Evolutionary conservation across 75 land plant genomes (phyloP), one percentile per base, ranked within the genome.

Genomic region (Adiantum capillusveneris): DNA sequence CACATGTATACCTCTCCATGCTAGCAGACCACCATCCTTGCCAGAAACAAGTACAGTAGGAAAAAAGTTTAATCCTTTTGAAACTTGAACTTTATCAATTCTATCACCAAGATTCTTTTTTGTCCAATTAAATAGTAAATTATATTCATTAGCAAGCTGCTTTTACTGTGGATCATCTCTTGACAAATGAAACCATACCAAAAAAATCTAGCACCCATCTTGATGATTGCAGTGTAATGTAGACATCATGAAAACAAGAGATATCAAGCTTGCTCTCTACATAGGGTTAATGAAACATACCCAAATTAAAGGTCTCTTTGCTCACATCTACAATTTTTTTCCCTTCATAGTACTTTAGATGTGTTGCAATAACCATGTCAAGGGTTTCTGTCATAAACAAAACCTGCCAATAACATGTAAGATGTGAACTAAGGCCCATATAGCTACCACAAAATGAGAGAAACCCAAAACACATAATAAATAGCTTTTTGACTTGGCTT

Each of bases 1-100:
- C n/a, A n/a, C n/a, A n/a, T n/a, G n/a, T n/a, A n/a, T n/a, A 88
- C 98, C 96, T 86, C 71, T 94, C 98, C 98, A 94, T 94, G 75
- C 90, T 94, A 28, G 98, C 98, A 53, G 98, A 94, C 98, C 98
- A 94, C 98, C 98, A 78, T 80, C 82, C 69, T 86, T 94, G 45
- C 88, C 98, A 51, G 96, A 79, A 6, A 79, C 98, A 60, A 94
- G 85, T 45, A 90, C 96, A 75, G 96, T 90, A 7, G 98, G 98
- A 7, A 91, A 90, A 34, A 91, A 62, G 57, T 85, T 86, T 20
- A 90, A 59, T 14, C 98, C 85, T 41, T 72, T 86, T 22, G 98
- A 90, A 20, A 94, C 75, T 51, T 79, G 72, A 45, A 94, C 98
- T 58, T 85, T 86, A 20, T 96, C 84, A 22, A 94, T 85, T 69